Evolutionary conservation across 805 yeast species (phyloP).

Genomic region (Teunomyces gatunensis): DNA sequence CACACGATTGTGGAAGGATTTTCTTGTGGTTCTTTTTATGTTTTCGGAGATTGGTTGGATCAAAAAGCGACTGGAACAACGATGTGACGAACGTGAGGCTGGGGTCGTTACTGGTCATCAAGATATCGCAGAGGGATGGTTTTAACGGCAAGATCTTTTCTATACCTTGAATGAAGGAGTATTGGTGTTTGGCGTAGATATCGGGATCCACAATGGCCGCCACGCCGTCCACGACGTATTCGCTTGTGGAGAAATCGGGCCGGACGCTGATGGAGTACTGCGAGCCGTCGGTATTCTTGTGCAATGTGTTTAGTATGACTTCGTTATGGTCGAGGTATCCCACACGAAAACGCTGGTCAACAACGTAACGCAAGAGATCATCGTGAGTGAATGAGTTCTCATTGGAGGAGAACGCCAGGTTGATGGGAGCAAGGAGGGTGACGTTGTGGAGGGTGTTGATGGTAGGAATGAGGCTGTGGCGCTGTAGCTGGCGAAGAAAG

Average conservation of each 20-base stretch:
- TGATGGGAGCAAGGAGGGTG: constrained; percentile 78
- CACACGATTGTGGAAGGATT: constrained; percentile 21
- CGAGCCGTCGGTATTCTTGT: constrained; percentile 6
- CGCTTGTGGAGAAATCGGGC: constrained; percentile 23
- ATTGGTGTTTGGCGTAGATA: constrained; percentile 56
- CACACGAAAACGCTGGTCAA: constrained; percentile 31
- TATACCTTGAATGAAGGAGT: constrained; percentile 67
- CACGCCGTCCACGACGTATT: constrained; percentile 41
- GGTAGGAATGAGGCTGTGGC: constrained; percentile 58
- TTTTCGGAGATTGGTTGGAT: not conserved
- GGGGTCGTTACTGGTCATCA: constrained; percentile 23
- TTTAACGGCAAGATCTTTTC: constrained; percentile 41
- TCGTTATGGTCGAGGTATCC: constrained; percentile 24
- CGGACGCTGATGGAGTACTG: constrained; percentile 21
- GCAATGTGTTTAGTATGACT: constrained; percentile 31
- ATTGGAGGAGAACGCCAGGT: constrained; percentile 60
- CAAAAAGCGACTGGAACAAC: constrained; percentile 28
- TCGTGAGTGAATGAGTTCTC: constrained; percentile 9
- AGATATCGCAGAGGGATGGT: constrained; percentile 34
- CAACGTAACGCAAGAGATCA: constrained; percentile 28
- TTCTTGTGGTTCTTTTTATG: not conserved
- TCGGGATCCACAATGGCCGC: constrained; percentile 57
- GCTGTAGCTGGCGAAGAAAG: constrained; percentile 60
- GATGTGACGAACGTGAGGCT: constrained; percentile 26
- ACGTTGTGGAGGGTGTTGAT: constrained; percentile 59